These are phyloP conservation scores for Rhynchospora breviuscula DNA, from an alignment of 176 grass and related monocot genomes.

Conservation along the genomic window DNA sequence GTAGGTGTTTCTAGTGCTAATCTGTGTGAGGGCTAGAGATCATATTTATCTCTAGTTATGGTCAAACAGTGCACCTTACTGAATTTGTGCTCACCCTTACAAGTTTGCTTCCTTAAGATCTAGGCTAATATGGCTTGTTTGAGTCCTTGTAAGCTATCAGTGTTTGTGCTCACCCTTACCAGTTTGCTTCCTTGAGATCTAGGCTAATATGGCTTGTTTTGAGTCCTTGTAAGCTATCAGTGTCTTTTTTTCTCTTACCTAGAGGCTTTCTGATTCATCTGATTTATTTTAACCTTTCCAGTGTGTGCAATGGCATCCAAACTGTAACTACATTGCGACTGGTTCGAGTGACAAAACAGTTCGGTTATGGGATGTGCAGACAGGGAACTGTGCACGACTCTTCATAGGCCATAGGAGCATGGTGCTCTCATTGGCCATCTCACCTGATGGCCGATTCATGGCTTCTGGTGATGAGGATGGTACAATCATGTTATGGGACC, in stretches of 20 bases:
- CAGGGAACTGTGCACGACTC: slow-evolving; percentile 82
- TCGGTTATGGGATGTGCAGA: slow-evolving; percentile 90
- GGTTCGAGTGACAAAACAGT: slow-evolving; percentile 97
- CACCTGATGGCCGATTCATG: slow-evolving; percentile 88
- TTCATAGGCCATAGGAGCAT: slow-evolving; percentile 98
- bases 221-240: slow-evolving; percentile 1
- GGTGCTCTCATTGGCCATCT: slow-evolving; percentile 91
- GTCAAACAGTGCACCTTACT: neutral
- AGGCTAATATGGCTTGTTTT: neutral
- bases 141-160: slow-evolving; percentile 3
- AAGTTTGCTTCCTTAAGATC: neutral
- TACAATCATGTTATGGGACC: slow-evolving; percentile 96
- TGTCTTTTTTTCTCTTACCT: neutral
- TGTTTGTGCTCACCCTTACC: neutral
- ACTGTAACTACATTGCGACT: slow-evolving; percentile 91
- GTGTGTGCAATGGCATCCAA: slow-evolving; percentile 99
- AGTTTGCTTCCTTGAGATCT: neutral
- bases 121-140: neutral
- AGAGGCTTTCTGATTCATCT: slow-evolving; percentile 10
- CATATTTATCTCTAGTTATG: too few species aligned
- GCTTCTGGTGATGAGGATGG: slow-evolving; percentile 96
- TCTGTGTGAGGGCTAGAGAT: neutral
- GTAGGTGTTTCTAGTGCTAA: neutral
- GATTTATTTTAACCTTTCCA: slow-evolving; percentile 19
- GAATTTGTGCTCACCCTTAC: neutral